Conservation (phyloP, 2,329 filamentous ascomycete species). For the Lecanicillium sp. region DNA sequence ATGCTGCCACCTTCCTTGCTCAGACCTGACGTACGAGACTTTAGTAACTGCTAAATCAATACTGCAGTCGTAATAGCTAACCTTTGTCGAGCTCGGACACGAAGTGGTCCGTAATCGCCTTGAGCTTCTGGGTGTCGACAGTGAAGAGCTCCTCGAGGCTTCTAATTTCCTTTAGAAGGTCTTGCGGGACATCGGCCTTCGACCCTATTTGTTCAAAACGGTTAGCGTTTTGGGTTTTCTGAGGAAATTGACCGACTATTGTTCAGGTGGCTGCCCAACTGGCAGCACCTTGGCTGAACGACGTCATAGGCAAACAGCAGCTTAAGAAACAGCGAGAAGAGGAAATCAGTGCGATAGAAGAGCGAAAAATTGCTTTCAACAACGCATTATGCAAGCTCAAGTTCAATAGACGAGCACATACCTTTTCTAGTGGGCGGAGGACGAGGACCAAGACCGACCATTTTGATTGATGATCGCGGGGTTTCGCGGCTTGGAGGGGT, state of each 20-base stretch:
- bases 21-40: constrained; percentile 46
- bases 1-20: constrained; percentile 86
- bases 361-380: too few species aligned
- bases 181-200: constrained; percentile 82
- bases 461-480: constrained; percentile 8
- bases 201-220: constrained; percentile 51
- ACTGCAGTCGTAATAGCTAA: constrained; percentile 23
- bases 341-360: too few species aligned
- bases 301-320: background rate
- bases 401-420: background rate
- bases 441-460: constrained; percentile 10
- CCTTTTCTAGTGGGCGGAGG: constrained; percentile 10
- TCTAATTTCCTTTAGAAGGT: constrained; percentile 72
- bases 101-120: constrained; percentile 86
- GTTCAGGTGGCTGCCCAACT: constrained; percentile 1
- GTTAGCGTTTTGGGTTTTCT: background rate
- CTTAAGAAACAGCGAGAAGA: background rate
- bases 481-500: constrained; percentile 8
- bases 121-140: constrained; percentile 70
- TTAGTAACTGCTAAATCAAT: background rate
- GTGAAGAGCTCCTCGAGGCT: constrained; percentile 77
- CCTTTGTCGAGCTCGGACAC: constrained; percentile 80
- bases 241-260: constrained; percentile 1
- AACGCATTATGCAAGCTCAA: too few species aligned
- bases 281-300: too few species aligned